These are phyloP conservation scores for Mikania micrantha DNA, from an alignment of 129 eudicot species.

Conservation along the genomic window DNA sequence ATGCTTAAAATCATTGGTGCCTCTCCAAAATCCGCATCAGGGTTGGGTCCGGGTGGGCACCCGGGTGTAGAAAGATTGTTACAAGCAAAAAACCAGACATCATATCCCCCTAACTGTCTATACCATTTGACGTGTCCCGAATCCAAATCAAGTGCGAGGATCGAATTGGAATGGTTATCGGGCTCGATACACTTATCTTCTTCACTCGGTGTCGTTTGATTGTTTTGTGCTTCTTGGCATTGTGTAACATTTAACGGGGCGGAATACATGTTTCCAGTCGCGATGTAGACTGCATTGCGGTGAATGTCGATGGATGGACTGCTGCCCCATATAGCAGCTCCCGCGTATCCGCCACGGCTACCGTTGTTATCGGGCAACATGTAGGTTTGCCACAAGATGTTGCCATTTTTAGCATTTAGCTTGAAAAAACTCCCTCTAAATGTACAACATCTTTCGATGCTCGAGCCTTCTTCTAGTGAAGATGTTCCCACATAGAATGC, in stretches of 20 bases:
- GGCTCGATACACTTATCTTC: slow-evolving; percentile 53
- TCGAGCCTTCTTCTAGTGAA: slow-evolving; percentile 39
- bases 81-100: slow-evolving; percentile 55
- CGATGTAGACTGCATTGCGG: slow-evolving; percentile 42
- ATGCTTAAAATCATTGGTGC: slow-evolving; percentile 68
- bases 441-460: slow-evolving; percentile 47
- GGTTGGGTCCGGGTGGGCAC: slow-evolving; percentile 75
- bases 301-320: slow-evolving; percentile 54
- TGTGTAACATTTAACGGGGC: slow-evolving; percentile 50
- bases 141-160: slow-evolving; percentile 50
- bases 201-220: slow-evolving; percentile 39
- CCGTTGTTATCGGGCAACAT: slow-evolving; percentile 70
- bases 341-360: slow-evolving; percentile 42
- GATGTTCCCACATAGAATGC: slow-evolving; percentile 57
- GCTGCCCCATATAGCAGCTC: slow-evolving; percentile 77
- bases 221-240: slow-evolving; percentile 61
- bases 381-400: slow-evolving; percentile 58
- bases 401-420: slow-evolving; percentile 50
- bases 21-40: slow-evolving; percentile 77
- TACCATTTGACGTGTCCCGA: slow-evolving; percentile 60
- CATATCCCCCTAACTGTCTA: slow-evolving; percentile 52
- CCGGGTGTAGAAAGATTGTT: slow-evolving; percentile 45
- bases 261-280: slow-evolving; percentile 53
- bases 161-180: slow-evolving; percentile 50
- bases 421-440: slow-evolving; percentile 65